Conservation (phyloP, 495 filamentous ascomycete genomes). For the Pyronema domesticum region DNA sequence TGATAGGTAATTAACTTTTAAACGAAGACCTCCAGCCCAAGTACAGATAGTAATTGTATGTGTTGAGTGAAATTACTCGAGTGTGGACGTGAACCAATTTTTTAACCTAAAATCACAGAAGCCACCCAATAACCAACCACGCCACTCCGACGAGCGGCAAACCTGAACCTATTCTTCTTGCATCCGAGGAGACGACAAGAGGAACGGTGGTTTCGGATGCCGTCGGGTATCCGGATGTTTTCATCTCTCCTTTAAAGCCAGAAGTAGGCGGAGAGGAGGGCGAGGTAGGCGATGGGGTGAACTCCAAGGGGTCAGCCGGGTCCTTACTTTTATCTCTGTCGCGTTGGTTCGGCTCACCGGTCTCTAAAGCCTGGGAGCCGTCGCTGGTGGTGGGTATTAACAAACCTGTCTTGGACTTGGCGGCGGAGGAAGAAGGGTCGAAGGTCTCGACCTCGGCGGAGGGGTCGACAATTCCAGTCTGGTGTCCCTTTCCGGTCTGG, state of each 20-base stretch:
- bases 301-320: constrained; percentile 22
- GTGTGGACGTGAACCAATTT: too few relatives aligned
- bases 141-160: constrained; percentile 9
- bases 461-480: constrained; percentile 26
- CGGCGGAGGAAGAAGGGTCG: background rate
- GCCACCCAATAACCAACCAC: constrained; percentile 23
- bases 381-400: background rate
- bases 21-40: too few relatives aligned
- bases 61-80: too few relatives aligned
- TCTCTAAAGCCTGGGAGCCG: background rate
- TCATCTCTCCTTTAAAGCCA: constrained; percentile 7
- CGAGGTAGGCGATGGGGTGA: constrained; percentile 22
- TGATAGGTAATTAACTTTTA: too few relatives aligned
- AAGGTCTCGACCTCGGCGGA: constrained; percentile 21
- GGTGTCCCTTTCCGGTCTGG: constrained; percentile 15
- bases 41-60: too few relatives aligned
- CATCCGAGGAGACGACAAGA: constrained; percentile 2
- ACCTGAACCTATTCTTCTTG: constrained; percentile 6
- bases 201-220: constrained; percentile 3
- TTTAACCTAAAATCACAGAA: constrained; percentile 3
- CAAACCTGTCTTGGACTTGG: background rate
- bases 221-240: too few relatives aligned
- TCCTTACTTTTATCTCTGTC: constrained; percentile 6
- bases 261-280: constrained; percentile 14
- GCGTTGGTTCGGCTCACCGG: constrained; percentile 18